phyloP scores from a whole-genome alignment of 1,284 basidiomycete genomes.

The Fomitopsis pinicola region DNA sequence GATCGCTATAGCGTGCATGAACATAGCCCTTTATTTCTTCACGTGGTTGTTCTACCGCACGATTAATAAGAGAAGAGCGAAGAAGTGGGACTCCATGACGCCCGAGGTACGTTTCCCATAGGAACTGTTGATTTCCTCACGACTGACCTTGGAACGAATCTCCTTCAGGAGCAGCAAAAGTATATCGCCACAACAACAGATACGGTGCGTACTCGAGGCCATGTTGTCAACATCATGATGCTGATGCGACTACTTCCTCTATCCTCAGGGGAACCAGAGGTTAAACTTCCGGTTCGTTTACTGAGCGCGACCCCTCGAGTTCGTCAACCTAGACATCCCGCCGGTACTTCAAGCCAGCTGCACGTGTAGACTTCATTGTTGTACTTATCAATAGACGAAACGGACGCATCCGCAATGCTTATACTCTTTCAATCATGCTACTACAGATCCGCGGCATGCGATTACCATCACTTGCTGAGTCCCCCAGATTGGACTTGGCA shows the following conservation, averaged over 20 bases:
- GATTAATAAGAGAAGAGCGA: conserved; percentile 48
- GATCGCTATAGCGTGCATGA: conserved; percentile 31
- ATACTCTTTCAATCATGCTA: neutral
- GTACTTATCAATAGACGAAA: neutral
- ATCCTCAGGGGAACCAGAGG: conserved; percentile 41
- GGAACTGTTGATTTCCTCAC: neutral
- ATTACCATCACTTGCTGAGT: neutral
- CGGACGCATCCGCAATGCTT: neutral
- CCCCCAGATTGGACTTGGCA: neutral
- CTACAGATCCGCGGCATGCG: neutral
- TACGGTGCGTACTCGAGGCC: conserved; percentile 17
- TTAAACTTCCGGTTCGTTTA: conserved; percentile 60
- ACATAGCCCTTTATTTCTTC: conserved; percentile 44
- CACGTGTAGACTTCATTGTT: neutral
- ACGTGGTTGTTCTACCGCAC: conserved; percentile 53
- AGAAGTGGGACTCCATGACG: conserved; percentile 49
- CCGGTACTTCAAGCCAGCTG: neutral
- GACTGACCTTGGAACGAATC: neutral
- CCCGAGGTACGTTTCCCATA: conserved; percentile 36
- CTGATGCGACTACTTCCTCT: too few species aligned
- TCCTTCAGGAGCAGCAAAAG: conserved; percentile 43
- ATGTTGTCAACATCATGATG: neutral
- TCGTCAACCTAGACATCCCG: neutral
- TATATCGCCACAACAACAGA: conserved; percentile 58
- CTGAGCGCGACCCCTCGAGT: conserved; percentile 21